Conservation (phyloP, 768 basidiomycete genomes). For the Tricholoma sp. region DNA sequence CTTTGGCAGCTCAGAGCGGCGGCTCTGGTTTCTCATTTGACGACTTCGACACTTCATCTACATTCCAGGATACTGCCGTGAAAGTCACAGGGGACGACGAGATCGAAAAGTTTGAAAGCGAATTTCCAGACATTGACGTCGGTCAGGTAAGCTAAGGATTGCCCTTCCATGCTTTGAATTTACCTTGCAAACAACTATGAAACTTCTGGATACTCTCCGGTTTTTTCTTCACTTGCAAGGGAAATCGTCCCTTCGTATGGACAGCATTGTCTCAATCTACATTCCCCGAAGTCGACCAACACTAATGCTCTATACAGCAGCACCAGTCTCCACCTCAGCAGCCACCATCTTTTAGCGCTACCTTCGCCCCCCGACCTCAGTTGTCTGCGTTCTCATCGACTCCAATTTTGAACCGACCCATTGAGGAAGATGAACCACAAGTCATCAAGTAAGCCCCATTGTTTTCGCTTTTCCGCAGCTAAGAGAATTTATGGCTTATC, state of each 20-base stretch:
- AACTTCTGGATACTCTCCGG: background rate
- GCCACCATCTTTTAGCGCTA: conserved; percentile 39
- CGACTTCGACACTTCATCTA: conserved; percentile 51
- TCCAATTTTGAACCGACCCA: conserved; percentile 63
- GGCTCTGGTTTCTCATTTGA: conserved; percentile 59
- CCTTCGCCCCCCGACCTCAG: conserved; percentile 77
- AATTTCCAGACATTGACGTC: conserved; percentile 78
- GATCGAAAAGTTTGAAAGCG: conserved; percentile 78
- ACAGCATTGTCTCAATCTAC: background rate
- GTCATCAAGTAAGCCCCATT: conserved; percentile 66
- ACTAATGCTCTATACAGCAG: conserved; percentile 12
- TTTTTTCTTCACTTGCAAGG: background rate
- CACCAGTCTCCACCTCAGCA: conserved; percentile 29
- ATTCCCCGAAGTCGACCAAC: background rate
- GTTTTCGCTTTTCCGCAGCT: background rate
- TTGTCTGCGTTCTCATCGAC: conserved; percentile 66
- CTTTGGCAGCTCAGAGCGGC: conserved; percentile 23
- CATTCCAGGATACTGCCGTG: conserved; percentile 43
- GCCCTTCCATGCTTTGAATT: background rate
- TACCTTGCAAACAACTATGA: background rate
- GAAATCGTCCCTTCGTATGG: background rate
- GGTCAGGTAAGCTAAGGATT: conserved; percentile 25
- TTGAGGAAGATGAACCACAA: conserved; percentile 79
- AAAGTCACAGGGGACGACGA: conserved; percentile 84
- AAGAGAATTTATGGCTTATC: background rate